Percentiles rank a stretch among this genome's conserved stretches.
Conservation (phyloP, 306 rosid genomes). For the Astragalus glycyphyllos region DNA sequence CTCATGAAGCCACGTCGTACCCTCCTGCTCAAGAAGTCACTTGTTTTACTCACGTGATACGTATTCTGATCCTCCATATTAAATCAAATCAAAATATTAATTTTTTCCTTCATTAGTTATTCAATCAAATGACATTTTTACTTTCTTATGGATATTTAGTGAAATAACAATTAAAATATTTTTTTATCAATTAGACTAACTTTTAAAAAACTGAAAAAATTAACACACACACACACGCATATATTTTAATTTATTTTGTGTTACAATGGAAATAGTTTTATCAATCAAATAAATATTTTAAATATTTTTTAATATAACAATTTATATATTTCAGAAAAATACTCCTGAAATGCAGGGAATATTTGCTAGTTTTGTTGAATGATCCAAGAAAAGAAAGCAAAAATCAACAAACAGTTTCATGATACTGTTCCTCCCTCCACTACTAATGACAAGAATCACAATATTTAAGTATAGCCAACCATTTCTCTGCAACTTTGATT, state of each 20-base stretch:
- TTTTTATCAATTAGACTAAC: too few species aligned
- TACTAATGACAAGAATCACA: constrained; percentile 12
- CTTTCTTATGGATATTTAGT: too few species aligned
- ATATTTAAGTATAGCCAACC: constrained; percentile 13
- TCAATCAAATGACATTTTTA: background rate
- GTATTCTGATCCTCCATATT: constrained; percentile 25
- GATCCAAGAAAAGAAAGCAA: constrained; percentile 38
- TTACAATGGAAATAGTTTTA: background rate
- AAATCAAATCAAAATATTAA: constrained; percentile 33
- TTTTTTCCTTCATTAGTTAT: background rate
- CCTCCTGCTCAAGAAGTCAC: constrained; percentile 24
- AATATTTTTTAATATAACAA: background rate
- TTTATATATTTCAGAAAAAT: background rate
- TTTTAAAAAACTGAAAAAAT: background rate
- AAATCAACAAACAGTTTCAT: constrained; percentile 15
- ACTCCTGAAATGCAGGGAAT: background rate
- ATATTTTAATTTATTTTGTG: background rate
- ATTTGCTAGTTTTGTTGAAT: constrained; percentile 10
- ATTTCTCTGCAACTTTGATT: background rate
- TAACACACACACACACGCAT: too few species aligned
- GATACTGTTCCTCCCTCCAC: background rate
- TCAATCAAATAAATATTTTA: background rate
- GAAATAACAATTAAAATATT: too few species aligned
- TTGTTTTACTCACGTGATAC: background rate
- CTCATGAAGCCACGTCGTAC: constrained; percentile 23